Evolutionary conservation across 352 stramenopile species (phyloP).

Genomic region (Phytophthora cactorum): DNA sequence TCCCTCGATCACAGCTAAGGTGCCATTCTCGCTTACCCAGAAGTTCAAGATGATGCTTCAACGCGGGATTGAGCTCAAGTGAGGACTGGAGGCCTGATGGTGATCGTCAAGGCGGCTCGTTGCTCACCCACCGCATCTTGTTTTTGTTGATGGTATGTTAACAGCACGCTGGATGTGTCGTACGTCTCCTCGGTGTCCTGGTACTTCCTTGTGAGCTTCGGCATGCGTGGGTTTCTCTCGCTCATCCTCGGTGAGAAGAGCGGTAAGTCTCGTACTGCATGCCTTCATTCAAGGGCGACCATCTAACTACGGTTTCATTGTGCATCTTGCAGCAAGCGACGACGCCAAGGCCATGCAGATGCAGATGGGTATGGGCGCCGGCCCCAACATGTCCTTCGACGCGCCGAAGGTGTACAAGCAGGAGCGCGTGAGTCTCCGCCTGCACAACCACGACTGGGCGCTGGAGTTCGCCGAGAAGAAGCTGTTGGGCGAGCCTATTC

Average conservation of each 20-base stretch:
- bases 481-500: conserved; percentile 76
- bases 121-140: conserved; percentile 7
- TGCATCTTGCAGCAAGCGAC: conserved; percentile 66
- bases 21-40: conserved; percentile 97
- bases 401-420: conserved; percentile 91
- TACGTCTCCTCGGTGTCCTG: conserved; percentile 98
- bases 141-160: conserved; percentile 13
- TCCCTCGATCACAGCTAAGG: conserved; percentile 79
- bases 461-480: conserved; percentile 87
- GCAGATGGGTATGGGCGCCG: conserved; percentile 92
- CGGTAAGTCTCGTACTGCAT: conserved; percentile 40
- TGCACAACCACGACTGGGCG: conserved; percentile 85
- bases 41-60: conserved; percentile 99
- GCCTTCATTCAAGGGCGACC: background rate
- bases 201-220: conserved; percentile 99
- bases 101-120: background rate
- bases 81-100: conserved; percentile 4
- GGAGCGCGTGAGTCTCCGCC: conserved; percentile 81
- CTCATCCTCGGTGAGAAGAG: conserved; percentile 95
- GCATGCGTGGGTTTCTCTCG: conserved; percentile 96
- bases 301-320: conserved; percentile 6
- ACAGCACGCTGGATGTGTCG: conserved; percentile 95
- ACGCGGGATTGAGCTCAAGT: conserved; percentile 95
- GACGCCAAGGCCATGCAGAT: conserved; percentile 92
- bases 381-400: conserved; percentile 89